phyloP scores from a whole-genome alignment of 192 early-diverging fungal species.

The Phlyctochytrium arcticum region DNA sequence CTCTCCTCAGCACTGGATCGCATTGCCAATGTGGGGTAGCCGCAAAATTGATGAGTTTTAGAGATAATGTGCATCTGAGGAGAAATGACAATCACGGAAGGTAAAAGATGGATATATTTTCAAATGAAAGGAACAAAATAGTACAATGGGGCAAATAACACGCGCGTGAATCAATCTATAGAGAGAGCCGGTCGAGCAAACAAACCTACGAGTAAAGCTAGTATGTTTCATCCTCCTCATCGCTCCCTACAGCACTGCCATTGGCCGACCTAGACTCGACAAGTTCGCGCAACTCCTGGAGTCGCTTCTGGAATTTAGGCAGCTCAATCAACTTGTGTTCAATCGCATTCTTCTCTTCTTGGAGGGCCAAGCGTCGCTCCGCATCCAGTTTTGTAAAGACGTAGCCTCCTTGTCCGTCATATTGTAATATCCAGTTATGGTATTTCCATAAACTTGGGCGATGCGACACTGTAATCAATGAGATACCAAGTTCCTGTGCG shows the following conservation, averaged over 20 bases:
- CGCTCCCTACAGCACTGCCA: too few relatives aligned
- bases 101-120: too few relatives aligned
- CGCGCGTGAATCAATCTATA: too few relatives aligned
- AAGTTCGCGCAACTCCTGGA: slow-evolving; percentile 55
- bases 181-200: too few relatives aligned
- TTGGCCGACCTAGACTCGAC: neutral
- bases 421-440: slow-evolving; percentile 89
- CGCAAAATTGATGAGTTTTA: too few relatives aligned
- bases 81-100: too few relatives aligned
- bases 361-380: slow-evolving; percentile 76
- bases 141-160: too few relatives aligned
- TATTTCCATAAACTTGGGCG: slow-evolving; percentile 95
- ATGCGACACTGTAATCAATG: slow-evolving; percentile 91
- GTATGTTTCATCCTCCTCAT: too few relatives aligned
- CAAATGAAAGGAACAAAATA: too few relatives aligned
- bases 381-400: slow-evolving; percentile 89
- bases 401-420: slow-evolving; percentile 96
- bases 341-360: slow-evolving; percentile 85
- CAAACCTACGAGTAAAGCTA: too few relatives aligned
- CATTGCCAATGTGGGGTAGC: neutral
- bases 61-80: too few relatives aligned
- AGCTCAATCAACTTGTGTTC: slow-evolving; percentile 74
- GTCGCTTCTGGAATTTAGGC: slow-evolving; percentile 69
- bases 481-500: slow-evolving; percentile 71
- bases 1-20: neutral